Conservation (phyloP, 1,284 basidiomycete genomes). For the Trametes versicolor region DNA sequence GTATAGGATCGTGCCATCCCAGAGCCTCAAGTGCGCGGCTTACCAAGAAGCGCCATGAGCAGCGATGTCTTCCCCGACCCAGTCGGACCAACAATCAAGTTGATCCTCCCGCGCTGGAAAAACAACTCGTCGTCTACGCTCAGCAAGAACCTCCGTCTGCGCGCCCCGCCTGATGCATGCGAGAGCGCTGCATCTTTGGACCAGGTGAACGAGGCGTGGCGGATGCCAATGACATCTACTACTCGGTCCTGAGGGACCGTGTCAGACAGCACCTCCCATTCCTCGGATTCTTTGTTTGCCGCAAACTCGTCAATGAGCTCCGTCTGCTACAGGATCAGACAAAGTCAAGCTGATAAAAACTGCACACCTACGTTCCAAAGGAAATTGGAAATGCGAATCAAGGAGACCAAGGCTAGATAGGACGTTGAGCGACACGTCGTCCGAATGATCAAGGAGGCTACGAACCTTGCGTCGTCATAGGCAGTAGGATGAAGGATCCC, state of each 20-base stretch:
- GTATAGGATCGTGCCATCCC: too few species aligned
- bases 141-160: slow-evolving; percentile 55
- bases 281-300: slow-evolving; percentile 34
- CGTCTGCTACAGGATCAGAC: slow-evolving; percentile 45
- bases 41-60: slow-evolving; percentile 65
- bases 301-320: slow-evolving; percentile 59
- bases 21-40: slow-evolving; percentile 25
- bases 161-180: slow-evolving; percentile 38
- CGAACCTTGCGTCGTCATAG: background rate
- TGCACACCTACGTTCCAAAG: slow-evolving; percentile 47
- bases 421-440: background rate
- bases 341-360: background rate
- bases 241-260: slow-evolving; percentile 28
- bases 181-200: slow-evolving; percentile 38
- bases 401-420: slow-evolving; percentile 52
- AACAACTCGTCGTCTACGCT: slow-evolving; percentile 59
- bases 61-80: slow-evolving; percentile 63
- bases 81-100: slow-evolving; percentile 72
- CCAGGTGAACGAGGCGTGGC: slow-evolving; percentile 55
- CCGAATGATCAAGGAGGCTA: background rate
- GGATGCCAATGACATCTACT: slow-evolving; percentile 50
- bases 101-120: slow-evolving; percentile 67
- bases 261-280: background rate
- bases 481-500: slow-evolving; percentile 43
- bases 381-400: slow-evolving; percentile 59